Conservation (phyloP, 805 yeast species). For the Kluyveromyces aestuarii region DNA sequence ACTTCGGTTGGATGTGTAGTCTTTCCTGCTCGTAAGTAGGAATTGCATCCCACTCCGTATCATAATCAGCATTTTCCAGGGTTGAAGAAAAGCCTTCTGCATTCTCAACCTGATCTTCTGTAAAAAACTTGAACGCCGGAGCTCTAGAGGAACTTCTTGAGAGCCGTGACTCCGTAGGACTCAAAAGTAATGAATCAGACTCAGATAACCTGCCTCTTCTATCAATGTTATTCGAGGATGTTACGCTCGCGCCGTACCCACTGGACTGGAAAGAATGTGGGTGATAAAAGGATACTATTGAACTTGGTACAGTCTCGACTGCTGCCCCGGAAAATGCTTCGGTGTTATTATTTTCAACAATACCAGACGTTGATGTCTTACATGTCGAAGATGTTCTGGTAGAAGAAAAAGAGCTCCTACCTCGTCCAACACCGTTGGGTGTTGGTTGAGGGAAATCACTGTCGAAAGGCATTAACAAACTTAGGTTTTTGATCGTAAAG, state of each 20-base stretch:
- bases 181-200: constrained; percentile 27
- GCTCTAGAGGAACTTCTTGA: constrained; percentile 30
- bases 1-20: constrained; percentile 23
- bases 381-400: constrained; percentile 27
- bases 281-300: constrained; percentile 69
- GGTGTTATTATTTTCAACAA: constrained; percentile 48
- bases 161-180: constrained; percentile 10
- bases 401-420: constrained; percentile 25
- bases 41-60: constrained; percentile 58
- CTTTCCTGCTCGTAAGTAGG: constrained; percentile 40
- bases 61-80: constrained; percentile 61
- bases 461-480: background rate
- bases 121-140: constrained; percentile 69
- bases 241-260: constrained; percentile 11
- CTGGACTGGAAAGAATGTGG: constrained; percentile 42
- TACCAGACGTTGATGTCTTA: constrained; percentile 19
- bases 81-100: constrained; percentile 84
- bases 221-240: constrained; percentile 19
- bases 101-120: constrained; percentile 69
- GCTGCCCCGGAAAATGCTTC: constrained; percentile 77
- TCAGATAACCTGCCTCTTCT: constrained; percentile 26
- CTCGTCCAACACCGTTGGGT: background rate
- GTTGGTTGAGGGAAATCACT: background rate
- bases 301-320: constrained; percentile 65
- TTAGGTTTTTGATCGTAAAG: background rate